Evolutionary conservation across 805 yeast species (phyloP), one percentile per base, ranked within the genome.

Genomic region (Metschnikowia lochheadii): DNA sequence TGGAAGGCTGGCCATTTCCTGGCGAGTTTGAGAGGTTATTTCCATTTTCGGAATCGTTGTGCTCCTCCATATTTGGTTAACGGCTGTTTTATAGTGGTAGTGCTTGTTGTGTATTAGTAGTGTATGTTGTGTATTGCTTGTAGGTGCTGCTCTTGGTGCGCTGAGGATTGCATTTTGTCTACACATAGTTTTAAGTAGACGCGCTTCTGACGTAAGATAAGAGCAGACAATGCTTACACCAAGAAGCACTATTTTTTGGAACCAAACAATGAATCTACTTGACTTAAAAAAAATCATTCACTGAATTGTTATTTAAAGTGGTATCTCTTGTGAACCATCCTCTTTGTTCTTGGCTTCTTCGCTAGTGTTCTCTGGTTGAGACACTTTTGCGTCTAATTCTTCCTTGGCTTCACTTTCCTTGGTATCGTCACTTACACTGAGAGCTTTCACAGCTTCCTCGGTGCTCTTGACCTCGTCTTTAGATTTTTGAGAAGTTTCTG

Each of bases 1-100:
- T 52, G 17, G 70, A 65, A 2, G 76, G 75, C 48, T 70, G 58
- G n/a, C 40, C 34, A 17, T 31, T 44, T 3, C 33, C 40, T 20
- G 34, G 23, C 5, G 46, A 35, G 21, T 44, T 17, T 10, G 34
- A 35, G 15, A 15, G 11, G 5, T 10, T 15, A 15, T 35, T 35
- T 15, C 40, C 46, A 33, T 20, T 42, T 18, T 42, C 45, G n/a
- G 45, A 10, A 32, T 20, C 20, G 32, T 33, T 18, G 7, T 20
- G 38, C 11, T 42, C 37, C 32, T 42, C 45, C 45, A 42, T 42
- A 18, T 7, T 21, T 31, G 36, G 37, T 6, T 18, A 26, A 6
- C 11, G 11, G 15, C 10, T 26, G 21, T 29, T 13, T 5, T 11
- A 6, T 40, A 11, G 29, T 6, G 44, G 29, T 26, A 26, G 29